Evolutionary conservation across 2,329 filamentous ascomycete species (phyloP).

Genomic region (Byssochlamys sp.): DNA sequence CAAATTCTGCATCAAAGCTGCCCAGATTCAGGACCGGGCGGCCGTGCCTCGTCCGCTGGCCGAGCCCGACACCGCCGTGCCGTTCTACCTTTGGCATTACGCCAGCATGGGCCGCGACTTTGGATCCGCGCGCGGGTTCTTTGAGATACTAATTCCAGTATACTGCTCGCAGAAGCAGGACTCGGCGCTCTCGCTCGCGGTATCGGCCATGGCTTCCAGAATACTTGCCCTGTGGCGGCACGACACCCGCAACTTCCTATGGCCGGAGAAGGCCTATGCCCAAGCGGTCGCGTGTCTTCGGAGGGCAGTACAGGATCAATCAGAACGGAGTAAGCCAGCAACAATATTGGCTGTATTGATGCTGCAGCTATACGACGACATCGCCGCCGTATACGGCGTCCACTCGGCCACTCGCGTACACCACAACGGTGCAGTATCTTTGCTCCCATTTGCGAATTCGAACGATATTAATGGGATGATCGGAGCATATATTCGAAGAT

Average conservation of each 20-base stretch:
- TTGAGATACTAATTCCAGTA: not conserved
- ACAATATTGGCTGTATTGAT: not conserved
- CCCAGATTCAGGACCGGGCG: not conserved
- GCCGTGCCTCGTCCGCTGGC: not conserved
- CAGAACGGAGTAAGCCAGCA: not conserved
- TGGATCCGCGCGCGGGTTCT: not conserved
- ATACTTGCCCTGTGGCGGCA: not conserved
- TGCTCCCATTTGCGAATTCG: not conserved
- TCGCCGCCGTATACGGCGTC: not conserved
- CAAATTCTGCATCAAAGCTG: not conserved
- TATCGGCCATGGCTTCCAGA: not conserved
- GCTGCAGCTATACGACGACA: not conserved
- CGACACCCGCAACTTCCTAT: not conserved
- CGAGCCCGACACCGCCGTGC: not conserved
- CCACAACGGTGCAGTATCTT: not conserved
- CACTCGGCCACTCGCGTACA: not conserved
- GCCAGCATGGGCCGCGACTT: not conserved
- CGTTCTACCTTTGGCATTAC: not conserved
- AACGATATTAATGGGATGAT: not conserved
- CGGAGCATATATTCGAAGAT: slow-evolving; percentile 6
- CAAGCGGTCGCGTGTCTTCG: not conserved
- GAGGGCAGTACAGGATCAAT: not conserved
- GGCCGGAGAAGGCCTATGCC: not conserved
- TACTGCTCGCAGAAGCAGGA: not conserved
- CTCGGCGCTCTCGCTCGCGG: not conserved